phyloP scores from a whole-genome alignment of 345 rosid species.

The Citrus medica region DNA sequence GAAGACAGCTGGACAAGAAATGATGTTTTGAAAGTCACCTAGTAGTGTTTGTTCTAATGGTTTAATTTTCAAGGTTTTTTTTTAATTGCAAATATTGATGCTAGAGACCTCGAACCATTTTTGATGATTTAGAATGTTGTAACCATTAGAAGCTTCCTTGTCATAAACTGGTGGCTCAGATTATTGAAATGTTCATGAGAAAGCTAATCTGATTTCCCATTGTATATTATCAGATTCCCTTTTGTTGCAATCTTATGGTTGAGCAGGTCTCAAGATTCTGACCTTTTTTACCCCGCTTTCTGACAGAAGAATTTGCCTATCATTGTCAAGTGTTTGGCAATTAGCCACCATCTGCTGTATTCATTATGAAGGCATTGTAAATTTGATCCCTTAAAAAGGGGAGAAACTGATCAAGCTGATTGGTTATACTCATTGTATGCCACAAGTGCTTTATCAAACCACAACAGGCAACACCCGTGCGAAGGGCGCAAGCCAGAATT shows the following conservation, averaged over 20 bases:
- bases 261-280: not conserved
- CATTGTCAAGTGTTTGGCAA: not conserved
- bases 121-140: not conserved
- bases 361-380: not conserved
- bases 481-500: too few species aligned
- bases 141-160: not conserved
- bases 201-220: not conserved
- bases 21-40: not conserved
- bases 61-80: not conserved
- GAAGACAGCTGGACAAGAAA: not conserved
- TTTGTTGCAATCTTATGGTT: not conserved
- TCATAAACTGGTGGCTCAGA: not conserved
- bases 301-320: not conserved
- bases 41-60: not conserved
- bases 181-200: not conserved
- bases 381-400: constrained; percentile 22
- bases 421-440: constrained; percentile 24
- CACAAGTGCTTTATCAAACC: not conserved
- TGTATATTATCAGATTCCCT: not conserved
- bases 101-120: not conserved
- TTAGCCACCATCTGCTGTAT: not conserved
- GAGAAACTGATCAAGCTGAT: constrained; percentile 25
- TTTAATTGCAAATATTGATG: not conserved
- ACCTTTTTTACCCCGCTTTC: not conserved
- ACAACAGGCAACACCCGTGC: too few species aligned